phyloP scores from a whole-genome alignment of 139 green algal genomes.

The Trebouxia sp. region DNA sequence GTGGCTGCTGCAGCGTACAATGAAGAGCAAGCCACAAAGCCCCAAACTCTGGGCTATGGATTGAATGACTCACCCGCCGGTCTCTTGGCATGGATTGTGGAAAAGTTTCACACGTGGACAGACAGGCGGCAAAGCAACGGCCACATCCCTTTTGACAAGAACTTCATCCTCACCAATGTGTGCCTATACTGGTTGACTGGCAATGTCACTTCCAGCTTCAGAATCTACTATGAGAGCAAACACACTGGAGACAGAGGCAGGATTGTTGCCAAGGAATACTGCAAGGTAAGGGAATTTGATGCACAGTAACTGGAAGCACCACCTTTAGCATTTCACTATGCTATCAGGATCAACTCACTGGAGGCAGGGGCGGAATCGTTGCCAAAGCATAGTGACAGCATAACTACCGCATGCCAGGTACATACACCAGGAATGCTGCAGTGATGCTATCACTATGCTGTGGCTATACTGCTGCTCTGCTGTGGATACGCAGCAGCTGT shows the following conservation, averaged over 20 bases:
- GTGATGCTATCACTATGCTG: too few relatives aligned
- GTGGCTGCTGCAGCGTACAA: slow-evolving; percentile 21
- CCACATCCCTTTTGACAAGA: neutral
- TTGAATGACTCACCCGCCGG: slow-evolving; percentile 33
- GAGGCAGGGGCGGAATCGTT: too few relatives aligned
- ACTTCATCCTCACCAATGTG: slow-evolving; percentile 32
- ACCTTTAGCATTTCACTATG: neutral
- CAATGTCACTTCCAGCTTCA: slow-evolving; percentile 12
- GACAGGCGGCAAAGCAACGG: neutral
- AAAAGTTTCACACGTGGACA: slow-evolving; percentile 3
- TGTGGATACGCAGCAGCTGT: too few relatives aligned
- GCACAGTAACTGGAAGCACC: neutral
- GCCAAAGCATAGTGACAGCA: too few relatives aligned
- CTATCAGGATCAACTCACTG: neutral
- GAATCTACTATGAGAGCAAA: slow-evolving; percentile 34
- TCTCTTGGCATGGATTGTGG: neutral
- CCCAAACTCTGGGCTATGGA: slow-evolving; percentile 31
- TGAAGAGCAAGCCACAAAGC: slow-evolving; percentile 23
- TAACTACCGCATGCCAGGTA: too few relatives aligned
- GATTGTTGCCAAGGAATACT: neutral
- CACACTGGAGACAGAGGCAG: neutral
- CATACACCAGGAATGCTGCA: too few relatives aligned
- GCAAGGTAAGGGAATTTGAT: neutral
- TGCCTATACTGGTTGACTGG: slow-evolving; percentile 31
- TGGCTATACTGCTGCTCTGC: too few relatives aligned